These are phyloP conservation scores for Cryphonectria parasitica DNA, from an alignment of 2,329 filamentous ascomycete genomes.

Conservation along the genomic window DNA sequence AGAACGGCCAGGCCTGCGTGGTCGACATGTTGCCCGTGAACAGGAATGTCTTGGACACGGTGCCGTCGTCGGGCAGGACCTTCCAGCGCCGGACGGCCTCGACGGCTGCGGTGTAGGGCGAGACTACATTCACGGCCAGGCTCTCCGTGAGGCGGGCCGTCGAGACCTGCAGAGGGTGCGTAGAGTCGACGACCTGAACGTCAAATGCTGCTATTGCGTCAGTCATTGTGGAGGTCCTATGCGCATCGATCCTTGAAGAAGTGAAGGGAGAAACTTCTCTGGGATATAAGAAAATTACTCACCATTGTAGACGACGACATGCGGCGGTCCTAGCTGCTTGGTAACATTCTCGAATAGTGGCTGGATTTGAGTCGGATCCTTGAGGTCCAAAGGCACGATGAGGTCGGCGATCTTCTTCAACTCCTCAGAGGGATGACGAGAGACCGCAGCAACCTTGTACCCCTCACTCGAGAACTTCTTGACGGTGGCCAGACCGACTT, in stretches of 20 bases:
- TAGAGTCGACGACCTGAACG: slow-evolving; percentile 1
- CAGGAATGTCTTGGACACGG: slow-evolving; percentile 17
- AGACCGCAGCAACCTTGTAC: slow-evolving; percentile 47
- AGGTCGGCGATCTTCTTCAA: slow-evolving; percentile 37
- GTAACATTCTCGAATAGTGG: slow-evolving; percentile 45
- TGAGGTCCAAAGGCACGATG: slow-evolving; percentile 42
- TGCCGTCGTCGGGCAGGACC: slow-evolving; percentile 10
- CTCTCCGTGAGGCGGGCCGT: slow-evolving; percentile 9
- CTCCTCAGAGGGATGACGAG: slow-evolving; percentile 39
- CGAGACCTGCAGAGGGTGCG: slow-evolving; percentile 9
- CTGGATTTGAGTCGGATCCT: slow-evolving; percentile 40
- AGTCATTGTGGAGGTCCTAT: not conserved
- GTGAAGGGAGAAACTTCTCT: not conserved
- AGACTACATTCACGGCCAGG: slow-evolving; percentile 11
- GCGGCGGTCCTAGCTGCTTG: slow-evolving; percentile 40
- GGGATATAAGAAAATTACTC: not conserved
- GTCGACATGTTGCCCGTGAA: slow-evolving; percentile 23
- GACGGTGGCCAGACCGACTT: slow-evolving; percentile 43
- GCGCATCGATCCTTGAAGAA: not conserved
- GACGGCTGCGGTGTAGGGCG: slow-evolving; percentile 18
- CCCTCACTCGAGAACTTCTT: slow-evolving; percentile 44
- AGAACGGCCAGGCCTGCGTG: slow-evolving; percentile 14
- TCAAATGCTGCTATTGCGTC: slow-evolving; percentile 9
- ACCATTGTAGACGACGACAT: slow-evolving; percentile 50
- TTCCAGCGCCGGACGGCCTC: slow-evolving; percentile 21